Evolutionary conservation across 202 grass and related monocot genomes (phyloP), one percentile per base, ranked within the genome.

Genomic region (Bolboschoenoplectus hybrid): DNA sequence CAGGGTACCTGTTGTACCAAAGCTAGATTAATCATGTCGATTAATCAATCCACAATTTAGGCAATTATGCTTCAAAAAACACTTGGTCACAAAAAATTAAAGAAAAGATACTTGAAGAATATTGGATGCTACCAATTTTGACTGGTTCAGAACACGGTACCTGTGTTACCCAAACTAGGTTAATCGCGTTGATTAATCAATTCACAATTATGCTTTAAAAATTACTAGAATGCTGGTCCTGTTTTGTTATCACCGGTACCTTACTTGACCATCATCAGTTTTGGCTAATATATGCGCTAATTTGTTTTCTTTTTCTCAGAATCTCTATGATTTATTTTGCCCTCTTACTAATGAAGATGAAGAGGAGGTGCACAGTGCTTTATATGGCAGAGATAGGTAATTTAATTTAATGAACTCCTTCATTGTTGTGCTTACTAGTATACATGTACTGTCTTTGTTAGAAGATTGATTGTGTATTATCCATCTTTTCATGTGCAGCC

Each of bases 271-370:
- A 34, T 67, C n/a, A 47, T 64, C 50, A 49, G n/a, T 11, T 66
- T 16, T 13, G 66, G 10, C 2, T 38, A 52, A 35, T 81, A 49
- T 50, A 35, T 83, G 45, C 62, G 13, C 50, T 67, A 81, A 73
- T 17, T 35, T 53, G 12, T 84, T 75, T 76, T 40, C 8, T 85
- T 88, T 89, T 50, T 85, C 66, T 39, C 89, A 96, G 94, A 87
- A 91, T 91, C 62, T 87, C 10, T 20, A 53, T 81, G 63, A 86
- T 84, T 55, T 87, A 34, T 89, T 94, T 84, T 81, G 74, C 74
- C 90, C 92, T 67, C 88, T 97, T 36, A 91, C 90, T 44, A 53
- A 89, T 13, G 81, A 92, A 86, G 94, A 97, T 43, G 89, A 92
- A 87, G 82, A 41, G 56, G 89, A 88, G 82, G 89, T 97, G 14